These are phyloP conservation scores for Gliomastix tumulicola DNA, from an alignment of 2,329 filamentous ascomycete species.

Conservation along the genomic window DNA sequence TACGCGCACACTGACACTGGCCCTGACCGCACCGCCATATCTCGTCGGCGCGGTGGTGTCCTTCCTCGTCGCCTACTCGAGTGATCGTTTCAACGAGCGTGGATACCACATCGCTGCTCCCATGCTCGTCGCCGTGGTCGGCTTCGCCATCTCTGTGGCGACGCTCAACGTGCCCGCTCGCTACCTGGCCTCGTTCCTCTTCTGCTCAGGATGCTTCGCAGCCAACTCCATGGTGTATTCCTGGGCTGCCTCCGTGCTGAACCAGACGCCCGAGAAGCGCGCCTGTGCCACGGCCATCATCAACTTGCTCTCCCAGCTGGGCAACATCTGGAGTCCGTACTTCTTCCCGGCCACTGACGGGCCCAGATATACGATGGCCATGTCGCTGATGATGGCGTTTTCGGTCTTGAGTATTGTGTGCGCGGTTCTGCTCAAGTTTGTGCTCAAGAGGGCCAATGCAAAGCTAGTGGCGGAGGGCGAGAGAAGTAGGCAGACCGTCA, in stretches of 20 bases:
- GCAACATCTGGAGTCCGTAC: constrained; percentile 17
- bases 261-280: constrained; percentile 14
- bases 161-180: constrained; percentile 45
- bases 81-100: constrained; percentile 52
- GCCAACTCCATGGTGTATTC: constrained; percentile 10
- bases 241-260: constrained; percentile 10
- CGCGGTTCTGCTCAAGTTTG: constrained; percentile 8
- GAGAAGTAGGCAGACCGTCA: neutral
- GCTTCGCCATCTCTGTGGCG: constrained; percentile 52
- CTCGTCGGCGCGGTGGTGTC: constrained; percentile 45
- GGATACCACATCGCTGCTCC: constrained; percentile 53
- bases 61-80: constrained; percentile 52
- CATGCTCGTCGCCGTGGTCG: constrained; percentile 43
- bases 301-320: constrained; percentile 11
- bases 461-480: constrained; percentile 5
- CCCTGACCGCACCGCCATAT: constrained; percentile 51
- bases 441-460: constrained; percentile 8
- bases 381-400: constrained; percentile 12
- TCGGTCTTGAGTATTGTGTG: constrained; percentile 5
- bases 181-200: constrained; percentile 10
- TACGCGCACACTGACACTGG: constrained; percentile 38
- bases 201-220: constrained; percentile 9
- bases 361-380: constrained; percentile 12
- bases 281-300: constrained; percentile 14
- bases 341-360: constrained; percentile 14